phyloP scores from a whole-genome alignment of 2,329 filamentous ascomycete species.

The Aspergillus sergii region DNA sequence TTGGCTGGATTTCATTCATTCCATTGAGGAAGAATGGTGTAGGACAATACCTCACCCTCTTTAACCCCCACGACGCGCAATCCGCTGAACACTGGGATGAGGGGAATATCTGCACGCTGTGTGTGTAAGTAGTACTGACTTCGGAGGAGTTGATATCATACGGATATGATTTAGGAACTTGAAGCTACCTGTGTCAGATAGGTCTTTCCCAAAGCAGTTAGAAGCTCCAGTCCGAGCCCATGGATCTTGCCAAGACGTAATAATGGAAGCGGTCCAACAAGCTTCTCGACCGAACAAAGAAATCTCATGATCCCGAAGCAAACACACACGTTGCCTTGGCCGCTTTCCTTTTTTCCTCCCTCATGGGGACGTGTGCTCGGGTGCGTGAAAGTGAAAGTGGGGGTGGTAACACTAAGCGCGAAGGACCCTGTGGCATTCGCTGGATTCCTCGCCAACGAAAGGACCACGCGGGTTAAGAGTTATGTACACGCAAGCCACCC shows the following conservation, averaged over 20 bases:
- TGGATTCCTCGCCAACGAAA: not conserved
- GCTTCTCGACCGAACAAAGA: not conserved
- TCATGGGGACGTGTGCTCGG: not conserved
- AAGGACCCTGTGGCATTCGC: slow-evolving; percentile 4
- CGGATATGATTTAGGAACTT: not conserved
- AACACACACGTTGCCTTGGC: slow-evolving; percentile 5
- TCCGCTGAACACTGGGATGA: not conserved
- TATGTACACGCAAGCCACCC: slow-evolving; percentile 6
- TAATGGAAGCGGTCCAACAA: not conserved
- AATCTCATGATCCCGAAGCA: not conserved
- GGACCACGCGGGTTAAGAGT: slow-evolving; percentile 3
- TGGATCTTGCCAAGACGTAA: not conserved
- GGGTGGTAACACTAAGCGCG: not conserved
- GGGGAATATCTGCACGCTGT: not conserved
- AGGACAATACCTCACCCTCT: not conserved
- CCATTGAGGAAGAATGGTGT: not conserved
- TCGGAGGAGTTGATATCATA: not conserved
- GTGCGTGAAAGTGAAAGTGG: slow-evolving; percentile 1
- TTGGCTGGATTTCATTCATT: not conserved
- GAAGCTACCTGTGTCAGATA: not conserved
- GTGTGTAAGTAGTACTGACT: too few species aligned
- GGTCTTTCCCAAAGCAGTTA: not conserved
- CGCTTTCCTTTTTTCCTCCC: not conserved
- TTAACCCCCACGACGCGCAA: not conserved
- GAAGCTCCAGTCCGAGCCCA: not conserved